phyloP scores from a whole-genome alignment of 2,329 filamentous ascomycete genomes.

The Calonectria pteridis region DNA sequence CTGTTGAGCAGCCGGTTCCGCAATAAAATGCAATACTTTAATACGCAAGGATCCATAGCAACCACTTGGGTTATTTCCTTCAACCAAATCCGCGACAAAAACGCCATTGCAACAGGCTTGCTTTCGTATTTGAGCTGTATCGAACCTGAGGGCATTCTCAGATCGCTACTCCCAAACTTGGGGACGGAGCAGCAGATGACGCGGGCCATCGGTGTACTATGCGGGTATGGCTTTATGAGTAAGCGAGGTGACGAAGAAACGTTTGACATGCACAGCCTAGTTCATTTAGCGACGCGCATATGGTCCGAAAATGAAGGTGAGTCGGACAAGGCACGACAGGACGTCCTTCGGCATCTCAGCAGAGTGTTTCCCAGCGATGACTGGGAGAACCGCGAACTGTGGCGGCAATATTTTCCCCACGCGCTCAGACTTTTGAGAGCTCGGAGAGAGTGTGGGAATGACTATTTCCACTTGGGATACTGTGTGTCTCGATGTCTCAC shows the following conservation, averaged over 20 bases:
- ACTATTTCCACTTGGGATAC: neutral
- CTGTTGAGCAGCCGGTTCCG: constrained; percentile 44
- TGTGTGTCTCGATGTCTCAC: neutral
- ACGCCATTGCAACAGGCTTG: constrained; percentile 49
- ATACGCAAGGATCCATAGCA: constrained; percentile 50
- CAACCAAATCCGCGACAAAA: constrained; percentile 47
- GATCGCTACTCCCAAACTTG: constrained; percentile 47
- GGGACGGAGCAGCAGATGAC: constrained; percentile 37
- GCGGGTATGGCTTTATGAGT: constrained; percentile 49
- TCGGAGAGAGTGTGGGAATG: neutral
- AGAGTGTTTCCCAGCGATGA: neutral
- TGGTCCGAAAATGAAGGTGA: constrained; percentile 39
- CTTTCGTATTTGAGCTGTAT: constrained; percentile 56
- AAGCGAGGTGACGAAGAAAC: constrained; percentile 38
- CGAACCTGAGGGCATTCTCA: constrained; percentile 54
- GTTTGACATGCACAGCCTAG: constrained; percentile 56
- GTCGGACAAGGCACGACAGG: neutral
- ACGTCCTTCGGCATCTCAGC: neutral
- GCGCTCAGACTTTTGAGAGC: neutral
- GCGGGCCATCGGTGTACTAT: constrained; percentile 48
- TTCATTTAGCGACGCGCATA: constrained; percentile 48
- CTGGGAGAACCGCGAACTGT: constrained; percentile 20
- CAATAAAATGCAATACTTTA: constrained; percentile 48
- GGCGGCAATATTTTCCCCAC: constrained; percentile 31
- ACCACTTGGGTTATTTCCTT: constrained; percentile 58